Evolutionary conservation across 345 rosid genomes (phyloP), one percentile per base, ranked within the genome.

Genomic region (Eucalyptus erythrocorys): DNA sequence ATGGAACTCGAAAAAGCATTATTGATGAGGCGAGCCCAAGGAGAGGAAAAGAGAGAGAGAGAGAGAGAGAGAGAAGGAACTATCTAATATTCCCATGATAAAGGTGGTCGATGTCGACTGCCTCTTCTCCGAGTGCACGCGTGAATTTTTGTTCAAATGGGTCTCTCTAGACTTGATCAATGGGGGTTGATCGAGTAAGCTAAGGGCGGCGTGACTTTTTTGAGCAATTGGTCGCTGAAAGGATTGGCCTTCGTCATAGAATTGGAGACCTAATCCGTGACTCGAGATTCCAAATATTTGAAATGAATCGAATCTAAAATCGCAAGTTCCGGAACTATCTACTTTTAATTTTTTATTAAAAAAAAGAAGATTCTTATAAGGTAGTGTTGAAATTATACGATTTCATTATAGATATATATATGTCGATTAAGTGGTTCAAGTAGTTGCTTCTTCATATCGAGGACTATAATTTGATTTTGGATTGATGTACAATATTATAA

Each of bases 241-340:
- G 13, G 30, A 55, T 55, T 9, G 8, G 5, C 13, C 2, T 40
- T 10, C 1, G 3, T 37, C 47, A 7, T 2, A 1, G 8, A 11
- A 40, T 2, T 2, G 5, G 27, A 76, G 22, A 76, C 27, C 3
- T 6, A 11, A 4, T 10, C 6, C 7, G 2, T 40, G 47, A 40
- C 15, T 76, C 5, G 27, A 4, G 27, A 4, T 71, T 34, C 6
- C 24, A 3, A 9, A 17, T 10, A 17, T 6, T 19, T 71, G 43
- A 6, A 40, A 37, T 24, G 15, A 26, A 12, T 21, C 45, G 8
- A 17, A 37, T 34, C 24, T 34, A 3, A 40, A 17, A 12, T 7
- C 13, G 0, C 0, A 4, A 11, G 1, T 19, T 71, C 4, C 1
- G 0, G 4, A 37, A 76, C 1, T 6, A 3, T 12, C 2, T 7